These are phyloP conservation scores for Phyllosticta capitalensis DNA, from an alignment of 2,329 filamentous ascomycete species.

Conservation along the genomic window DNA sequence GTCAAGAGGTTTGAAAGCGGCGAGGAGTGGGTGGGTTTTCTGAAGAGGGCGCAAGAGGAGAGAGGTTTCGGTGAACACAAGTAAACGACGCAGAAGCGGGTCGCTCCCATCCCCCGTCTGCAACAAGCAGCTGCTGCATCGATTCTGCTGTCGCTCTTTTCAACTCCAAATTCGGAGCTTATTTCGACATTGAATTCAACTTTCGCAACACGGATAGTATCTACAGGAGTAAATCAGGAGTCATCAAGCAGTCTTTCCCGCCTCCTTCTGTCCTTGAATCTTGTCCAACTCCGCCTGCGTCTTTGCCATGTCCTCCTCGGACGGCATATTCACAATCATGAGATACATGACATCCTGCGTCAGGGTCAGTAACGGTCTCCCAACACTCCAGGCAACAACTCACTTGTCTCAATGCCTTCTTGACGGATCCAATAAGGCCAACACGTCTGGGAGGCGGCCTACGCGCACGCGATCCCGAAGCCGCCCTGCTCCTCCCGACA, in stretches of 20 bases:
- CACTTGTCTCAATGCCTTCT: constrained; percentile 4
- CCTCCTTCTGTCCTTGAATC: not conserved
- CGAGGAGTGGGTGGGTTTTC: constrained; percentile 14
- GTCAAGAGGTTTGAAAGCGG: constrained; percentile 20
- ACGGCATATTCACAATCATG: constrained; percentile 20
- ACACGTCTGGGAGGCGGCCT: not conserved
- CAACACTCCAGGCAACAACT: not conserved
- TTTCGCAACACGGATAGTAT: not conserved
- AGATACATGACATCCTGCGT: constrained; percentile 17
- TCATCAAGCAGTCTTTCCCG: not conserved
- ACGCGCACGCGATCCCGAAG: not conserved
- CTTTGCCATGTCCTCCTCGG: constrained; percentile 15
- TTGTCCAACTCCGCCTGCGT: not conserved
- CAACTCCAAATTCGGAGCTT: not conserved
- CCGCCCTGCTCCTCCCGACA: not conserved
- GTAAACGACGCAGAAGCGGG: not conserved
- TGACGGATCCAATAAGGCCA: constrained; percentile 1
- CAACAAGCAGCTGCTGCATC: not conserved
- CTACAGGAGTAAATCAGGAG: not conserved
- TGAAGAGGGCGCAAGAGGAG: constrained; percentile 1
- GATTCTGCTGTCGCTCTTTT: not conserved
- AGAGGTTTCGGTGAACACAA: not conserved
- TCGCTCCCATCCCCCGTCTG: not conserved
- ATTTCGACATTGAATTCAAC: not conserved
- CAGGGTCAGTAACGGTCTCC: not conserved